Evolutionary conservation across 805 yeast species (phyloP).

Genomic region (Yarrowia alimentaria): DNA sequence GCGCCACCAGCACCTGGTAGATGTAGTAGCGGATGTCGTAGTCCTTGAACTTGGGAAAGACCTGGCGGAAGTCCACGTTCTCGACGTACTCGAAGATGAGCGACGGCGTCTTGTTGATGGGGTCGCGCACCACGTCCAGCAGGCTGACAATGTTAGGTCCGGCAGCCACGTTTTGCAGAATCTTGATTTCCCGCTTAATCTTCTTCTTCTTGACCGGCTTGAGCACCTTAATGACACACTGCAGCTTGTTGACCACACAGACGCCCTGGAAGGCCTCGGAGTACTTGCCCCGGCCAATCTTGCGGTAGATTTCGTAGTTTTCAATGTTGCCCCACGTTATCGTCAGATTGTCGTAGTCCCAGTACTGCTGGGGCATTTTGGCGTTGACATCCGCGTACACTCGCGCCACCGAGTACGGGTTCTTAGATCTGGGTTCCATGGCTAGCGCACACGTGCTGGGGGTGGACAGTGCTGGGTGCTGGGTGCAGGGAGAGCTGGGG

Average conservation of each 20-base stretch:
- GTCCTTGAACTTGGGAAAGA: slow-evolving; percentile 77
- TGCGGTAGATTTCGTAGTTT: slow-evolving; percentile 79
- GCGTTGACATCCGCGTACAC: slow-evolving; percentile 82
- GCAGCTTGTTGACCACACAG: slow-evolving; percentile 53
- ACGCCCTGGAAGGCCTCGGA: slow-evolving; percentile 91
- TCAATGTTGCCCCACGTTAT: slow-evolving; percentile 82
- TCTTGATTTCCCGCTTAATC: slow-evolving; percentile 86
- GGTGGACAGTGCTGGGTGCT: too few relatives aligned
- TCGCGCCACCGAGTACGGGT: slow-evolving; percentile 54
- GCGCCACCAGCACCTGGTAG: slow-evolving; percentile 74
- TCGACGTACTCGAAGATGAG: slow-evolving; percentile 80
- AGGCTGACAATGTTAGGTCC: slow-evolving; percentile 79
- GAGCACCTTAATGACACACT: slow-evolving; percentile 83
- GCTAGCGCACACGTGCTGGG: too few relatives aligned
- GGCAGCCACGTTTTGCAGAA: slow-evolving; percentile 75
- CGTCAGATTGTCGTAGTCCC: slow-evolving; percentile 59
- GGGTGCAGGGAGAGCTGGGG: too few relatives aligned
- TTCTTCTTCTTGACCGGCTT: slow-evolving; percentile 93
- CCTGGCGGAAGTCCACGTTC: slow-evolving; percentile 80
- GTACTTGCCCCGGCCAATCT: slow-evolving; percentile 90
- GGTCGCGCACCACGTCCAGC: slow-evolving; percentile 84
- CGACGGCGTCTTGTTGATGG: slow-evolving; percentile 74
- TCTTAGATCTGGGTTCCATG: slow-evolving; percentile 27
- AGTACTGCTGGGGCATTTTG: slow-evolving; percentile 72
- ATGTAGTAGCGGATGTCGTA: slow-evolving; percentile 79